Percentiles rank a stretch among this genome's conserved stretches.
Conservation (phyloP, 805 yeast species). For the Candida sanyiensis region DNA sequence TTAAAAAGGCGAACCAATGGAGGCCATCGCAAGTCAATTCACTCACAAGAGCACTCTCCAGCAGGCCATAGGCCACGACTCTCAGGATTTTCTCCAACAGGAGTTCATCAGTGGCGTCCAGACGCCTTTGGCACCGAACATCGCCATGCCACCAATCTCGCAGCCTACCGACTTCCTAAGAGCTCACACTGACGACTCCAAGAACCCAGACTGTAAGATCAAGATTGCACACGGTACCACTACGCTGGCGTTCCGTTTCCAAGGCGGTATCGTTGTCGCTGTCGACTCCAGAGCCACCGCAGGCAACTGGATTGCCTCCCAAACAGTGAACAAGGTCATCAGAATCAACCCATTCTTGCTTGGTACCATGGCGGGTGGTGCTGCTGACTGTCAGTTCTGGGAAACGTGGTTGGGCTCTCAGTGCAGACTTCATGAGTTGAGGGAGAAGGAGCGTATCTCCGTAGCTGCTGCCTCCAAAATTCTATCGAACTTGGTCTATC, state of each 20-base stretch:
- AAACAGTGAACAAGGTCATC: constrained; percentile 94
- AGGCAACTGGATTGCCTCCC: constrained; percentile 97
- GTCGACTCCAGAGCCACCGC: constrained; percentile 98
- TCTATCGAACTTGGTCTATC: constrained; percentile 81
- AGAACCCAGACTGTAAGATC: constrained; percentile 90
- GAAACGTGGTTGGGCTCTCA: constrained; percentile 98
- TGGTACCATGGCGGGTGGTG: constrained; percentile 99
- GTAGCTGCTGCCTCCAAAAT: constrained; percentile 97
- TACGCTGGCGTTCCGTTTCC: constrained; percentile 90
- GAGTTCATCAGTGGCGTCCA: constrained; percentile 32
- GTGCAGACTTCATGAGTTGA: constrained; percentile 88
- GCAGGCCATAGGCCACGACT: constrained; percentile 21
- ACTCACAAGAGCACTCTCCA: constrained; percentile 14
- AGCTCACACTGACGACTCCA: constrained; percentile 96
- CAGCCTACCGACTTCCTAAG: constrained; percentile 88
- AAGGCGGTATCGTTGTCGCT: constrained; percentile 93
- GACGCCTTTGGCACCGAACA: constrained; percentile 45
- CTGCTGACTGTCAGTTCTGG: constrained; percentile 99
- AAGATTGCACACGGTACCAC: constrained; percentile 99
- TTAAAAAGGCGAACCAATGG: constrained; percentile 14
- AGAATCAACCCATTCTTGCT: constrained; percentile 91
- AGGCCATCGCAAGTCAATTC: constrained; percentile 22
- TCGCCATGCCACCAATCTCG: constrained; percentile 76
- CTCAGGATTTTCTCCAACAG: constrained; percentile 28
- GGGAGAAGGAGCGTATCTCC: constrained; percentile 90